These are phyloP conservation scores for Leucocoprinus leucothites DNA, from an alignment of 768 basidiomycete species.

Conservation along the genomic window DNA sequence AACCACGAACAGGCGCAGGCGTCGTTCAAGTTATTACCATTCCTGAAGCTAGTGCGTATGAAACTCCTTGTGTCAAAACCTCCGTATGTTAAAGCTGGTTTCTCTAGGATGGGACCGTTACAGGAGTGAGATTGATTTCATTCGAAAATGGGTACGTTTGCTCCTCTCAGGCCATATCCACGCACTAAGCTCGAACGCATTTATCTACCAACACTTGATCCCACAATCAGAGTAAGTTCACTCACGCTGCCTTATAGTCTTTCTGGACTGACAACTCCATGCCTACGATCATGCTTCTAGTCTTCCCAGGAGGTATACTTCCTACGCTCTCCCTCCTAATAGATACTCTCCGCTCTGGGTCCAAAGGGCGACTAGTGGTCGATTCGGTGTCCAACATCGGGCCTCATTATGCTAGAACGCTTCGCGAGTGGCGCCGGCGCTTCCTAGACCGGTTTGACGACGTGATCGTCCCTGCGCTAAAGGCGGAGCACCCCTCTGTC, in stretches of 20 bases:
- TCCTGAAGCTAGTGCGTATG: slow-evolving; percentile 60
- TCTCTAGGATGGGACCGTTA: slow-evolving; percentile 50
- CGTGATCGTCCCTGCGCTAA: slow-evolving; percentile 56
- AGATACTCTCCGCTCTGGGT: slow-evolving; percentile 40
- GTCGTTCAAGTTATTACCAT: slow-evolving; percentile 76
- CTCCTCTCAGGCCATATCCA: slow-evolving; percentile 9
- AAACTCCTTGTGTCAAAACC: not conserved
- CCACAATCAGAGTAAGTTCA: slow-evolving; percentile 21
- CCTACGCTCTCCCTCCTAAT: slow-evolving; percentile 62
- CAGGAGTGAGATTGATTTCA: slow-evolving; percentile 65
- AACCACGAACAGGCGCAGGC: slow-evolving; percentile 52
- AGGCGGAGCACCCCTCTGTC: slow-evolving; percentile 55
- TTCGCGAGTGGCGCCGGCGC: slow-evolving; percentile 70
- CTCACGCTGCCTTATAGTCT: not conserved
- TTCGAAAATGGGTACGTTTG: slow-evolving; percentile 66
- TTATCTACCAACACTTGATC: not conserved
- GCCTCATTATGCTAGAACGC: slow-evolving; percentile 75
- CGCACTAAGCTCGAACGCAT: not conserved
- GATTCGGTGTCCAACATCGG: slow-evolving; percentile 72
- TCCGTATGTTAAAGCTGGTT: not conserved
- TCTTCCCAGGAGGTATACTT: slow-evolving; percentile 71
- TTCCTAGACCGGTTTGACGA: slow-evolving; percentile 58
- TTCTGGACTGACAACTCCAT: not conserved
- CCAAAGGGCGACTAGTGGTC: slow-evolving; percentile 52
- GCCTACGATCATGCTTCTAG: slow-evolving; percentile 22